Base-by-base conservation (phyloP, 768 basidiomycete genomes). In the Gymnopilus dilepis region DNA sequence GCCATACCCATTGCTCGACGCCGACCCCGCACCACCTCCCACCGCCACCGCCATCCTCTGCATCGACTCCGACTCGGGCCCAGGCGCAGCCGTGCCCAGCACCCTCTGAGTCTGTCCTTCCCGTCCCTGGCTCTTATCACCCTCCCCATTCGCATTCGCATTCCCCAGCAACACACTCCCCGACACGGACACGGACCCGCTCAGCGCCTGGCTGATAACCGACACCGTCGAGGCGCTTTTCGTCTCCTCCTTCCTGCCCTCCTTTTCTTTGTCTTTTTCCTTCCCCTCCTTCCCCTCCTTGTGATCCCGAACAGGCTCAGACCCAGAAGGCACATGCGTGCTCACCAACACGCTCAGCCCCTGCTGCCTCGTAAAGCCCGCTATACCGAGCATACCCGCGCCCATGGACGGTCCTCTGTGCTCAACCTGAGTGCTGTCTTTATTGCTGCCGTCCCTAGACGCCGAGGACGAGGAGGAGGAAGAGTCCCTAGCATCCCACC, bases 301-400 rank as follows among this genome's bases (percentile, higher is more conserved):
- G 6, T 15, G 4, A 24, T 48, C 11, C 17, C 19, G 9, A 13
- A 17, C 6, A 41, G 12, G n/a, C 6, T 7, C 6, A 34, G 21
- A 24, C 21, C 34, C n/a, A 21, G 45, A 22, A 22, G 75, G 70
- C 1, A 77, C 70, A 58, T 84, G 79, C 48, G 77, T 73, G 13
- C 82, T 80, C 51, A 82, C 78, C 6, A 89, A 70, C 7, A 86
- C 75, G 0, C 82, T 82, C 19, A 90, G 70, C 41, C 76, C 78
- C 66, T 91, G 89, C 43, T 88, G 86, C 22, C 83, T 72, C 19
- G 85, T 73, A 59, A 90, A 90, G 12, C 86, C 86, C 2, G 64
- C 42, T 4, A 78, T 73, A 8, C 85, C 86, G 6, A 72, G 69
- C 83, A 89, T 82, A 5, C 80, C 81, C 15, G 69, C 74, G 6